Evolutionary conservation across 2,329 filamentous ascomycete species (phyloP).

Genomic region (Ophiocordyceps camponoti-rufipedis): DNA sequence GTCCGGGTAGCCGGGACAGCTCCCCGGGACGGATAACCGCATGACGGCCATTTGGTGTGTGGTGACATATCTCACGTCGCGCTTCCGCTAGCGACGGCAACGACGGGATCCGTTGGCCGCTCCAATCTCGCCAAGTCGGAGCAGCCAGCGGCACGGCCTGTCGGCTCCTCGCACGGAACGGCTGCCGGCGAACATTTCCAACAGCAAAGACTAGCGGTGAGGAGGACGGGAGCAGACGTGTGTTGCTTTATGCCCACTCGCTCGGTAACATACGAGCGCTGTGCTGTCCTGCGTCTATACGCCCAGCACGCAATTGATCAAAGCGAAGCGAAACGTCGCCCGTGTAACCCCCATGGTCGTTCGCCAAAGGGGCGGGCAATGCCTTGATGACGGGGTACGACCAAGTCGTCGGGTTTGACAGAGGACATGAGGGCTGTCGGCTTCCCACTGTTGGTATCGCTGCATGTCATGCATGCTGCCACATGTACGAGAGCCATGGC

Average conservation of each 20-base stretch:
- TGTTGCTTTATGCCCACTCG: neutral
- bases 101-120: neutral
- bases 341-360: slow-evolving; percentile 1
- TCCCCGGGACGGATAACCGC: slow-evolving; percentile 1
- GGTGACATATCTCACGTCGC: neutral
- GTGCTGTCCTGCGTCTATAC: neutral
- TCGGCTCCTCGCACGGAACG: neutral
- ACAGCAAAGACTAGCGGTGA: neutral
- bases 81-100: neutral
- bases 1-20: slow-evolving; percentile 3
- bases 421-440: neutral
- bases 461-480: slow-evolving; percentile 8
- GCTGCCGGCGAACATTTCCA: neutral
- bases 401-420: slow-evolving; percentile 3
- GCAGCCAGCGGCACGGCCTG: neutral
- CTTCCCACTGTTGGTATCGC: slow-evolving; percentile 1
- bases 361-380: neutral
- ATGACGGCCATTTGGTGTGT: neutral
- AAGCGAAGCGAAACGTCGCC: neutral
- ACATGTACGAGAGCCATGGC: slow-evolving; percentile 2
- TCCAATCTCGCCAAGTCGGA: neutral
- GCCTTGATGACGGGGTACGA: slow-evolving; percentile 2
- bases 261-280: neutral
- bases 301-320: neutral
- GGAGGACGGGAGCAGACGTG: neutral